Evolutionary conservation across 768 basidiomycete genomes (phyloP).

Genomic region (Leucocoprinus leucothites): DNA sequence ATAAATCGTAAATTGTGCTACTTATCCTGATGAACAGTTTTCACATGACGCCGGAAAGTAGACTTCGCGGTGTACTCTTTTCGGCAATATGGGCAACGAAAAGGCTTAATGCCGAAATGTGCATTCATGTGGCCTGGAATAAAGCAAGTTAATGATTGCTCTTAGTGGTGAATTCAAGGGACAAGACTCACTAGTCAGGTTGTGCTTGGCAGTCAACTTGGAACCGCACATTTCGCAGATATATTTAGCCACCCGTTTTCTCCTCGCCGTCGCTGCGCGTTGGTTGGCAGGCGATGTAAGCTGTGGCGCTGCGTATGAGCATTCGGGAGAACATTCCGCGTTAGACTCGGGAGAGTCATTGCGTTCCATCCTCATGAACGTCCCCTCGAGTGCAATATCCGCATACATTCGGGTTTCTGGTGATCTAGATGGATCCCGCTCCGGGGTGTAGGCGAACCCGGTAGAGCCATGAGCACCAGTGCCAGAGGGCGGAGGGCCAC

Average conservation of each 20-base stretch:
- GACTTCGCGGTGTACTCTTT: constrained; percentile 15
- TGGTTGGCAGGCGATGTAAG: constrained; percentile 8
- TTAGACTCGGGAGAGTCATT: neutral
- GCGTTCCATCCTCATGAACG: too few species aligned
- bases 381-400: neutral
- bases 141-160: neutral
- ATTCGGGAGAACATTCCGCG: neutral
- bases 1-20: neutral
- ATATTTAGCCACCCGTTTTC: constrained; percentile 21
- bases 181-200: constrained; percentile 22
- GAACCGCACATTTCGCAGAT: constrained; percentile 20
- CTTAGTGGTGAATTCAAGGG: neutral
- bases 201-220: constrained; percentile 25
- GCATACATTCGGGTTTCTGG: neutral
- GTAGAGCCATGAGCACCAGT: too few species aligned
- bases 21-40: constrained; percentile 13
- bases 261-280: constrained; percentile 11
- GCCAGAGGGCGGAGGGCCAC: neutral
- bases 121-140: constrained; percentile 15
- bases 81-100: constrained; percentile 11
- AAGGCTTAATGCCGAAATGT: constrained; percentile 16
- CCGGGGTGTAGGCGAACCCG: too few species aligned
- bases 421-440: neutral
- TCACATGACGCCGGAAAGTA: constrained; percentile 14
- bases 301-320: neutral